Conservation (phyloP, 1,139 yeast genomes). For the Debaryomyces fabryi region DNA sequence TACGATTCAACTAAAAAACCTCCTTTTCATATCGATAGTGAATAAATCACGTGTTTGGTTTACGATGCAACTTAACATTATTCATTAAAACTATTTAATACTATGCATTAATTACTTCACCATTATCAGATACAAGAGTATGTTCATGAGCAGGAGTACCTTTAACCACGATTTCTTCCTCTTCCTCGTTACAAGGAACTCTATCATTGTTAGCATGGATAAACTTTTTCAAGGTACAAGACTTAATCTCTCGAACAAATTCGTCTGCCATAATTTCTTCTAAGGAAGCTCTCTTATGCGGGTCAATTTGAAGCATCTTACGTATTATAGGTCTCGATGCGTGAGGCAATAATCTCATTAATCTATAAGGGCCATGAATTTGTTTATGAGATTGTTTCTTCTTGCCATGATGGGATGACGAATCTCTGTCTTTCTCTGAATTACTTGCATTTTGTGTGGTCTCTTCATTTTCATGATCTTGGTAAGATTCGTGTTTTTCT, state of each 20-base stretch:
- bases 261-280: constrained; percentile 67
- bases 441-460: background rate
- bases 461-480: background rate
- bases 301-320: constrained; percentile 72
- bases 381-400: constrained; percentile 42
- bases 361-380: constrained; percentile 81
- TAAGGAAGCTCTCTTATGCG: constrained; percentile 67
- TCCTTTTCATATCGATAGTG: background rate
- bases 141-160: constrained; percentile 48
- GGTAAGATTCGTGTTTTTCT: background rate
- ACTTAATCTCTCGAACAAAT: constrained; percentile 67
- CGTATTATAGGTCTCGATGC: constrained; percentile 80
- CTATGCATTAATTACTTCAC: constrained; percentile 13
- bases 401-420: constrained; percentile 15
- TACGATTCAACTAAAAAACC: background rate
- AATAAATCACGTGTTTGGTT: background rate
- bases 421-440: constrained; percentile 8
- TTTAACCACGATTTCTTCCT: constrained; percentile 38
- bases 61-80: constrained; percentile 5
- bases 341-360: constrained; percentile 83
- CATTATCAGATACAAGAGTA: constrained; percentile 36
- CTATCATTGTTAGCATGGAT: constrained; percentile 27
- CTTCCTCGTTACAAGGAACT: constrained; percentile 40
- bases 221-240: constrained; percentile 42
- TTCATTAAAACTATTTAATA: constrained; percentile 7